These are phyloP conservation scores for Aspergillus melleus DNA, from an alignment of 2,329 filamentous ascomycete species.

Conservation along the genomic window DNA sequence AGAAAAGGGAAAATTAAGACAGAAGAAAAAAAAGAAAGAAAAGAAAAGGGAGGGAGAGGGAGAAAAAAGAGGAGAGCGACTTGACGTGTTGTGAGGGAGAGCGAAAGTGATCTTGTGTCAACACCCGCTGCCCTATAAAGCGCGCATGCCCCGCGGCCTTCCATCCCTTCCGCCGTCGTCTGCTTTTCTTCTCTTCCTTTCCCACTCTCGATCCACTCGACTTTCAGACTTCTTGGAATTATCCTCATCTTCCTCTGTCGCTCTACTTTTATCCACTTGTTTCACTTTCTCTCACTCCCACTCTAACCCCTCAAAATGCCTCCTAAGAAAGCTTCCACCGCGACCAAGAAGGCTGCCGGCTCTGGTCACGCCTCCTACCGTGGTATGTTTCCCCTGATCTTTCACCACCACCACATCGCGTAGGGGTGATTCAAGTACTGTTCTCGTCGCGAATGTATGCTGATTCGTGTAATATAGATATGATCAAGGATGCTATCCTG, in stretches of 20 bases:
- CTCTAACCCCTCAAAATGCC: conserved; percentile 53
- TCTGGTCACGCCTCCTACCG: conserved; percentile 65
- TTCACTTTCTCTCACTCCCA: conserved; percentile 11
- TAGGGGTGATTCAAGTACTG: conserved; percentile 33
- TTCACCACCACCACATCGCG: conserved; percentile 49
- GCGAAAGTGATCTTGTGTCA: conserved; percentile 43
- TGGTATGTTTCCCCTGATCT: conserved; percentile 56
- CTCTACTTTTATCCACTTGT: conserved; percentile 5
- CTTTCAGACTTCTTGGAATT: background rate
- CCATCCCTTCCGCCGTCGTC: conserved; percentile 38
- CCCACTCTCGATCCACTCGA: conserved; percentile 11
- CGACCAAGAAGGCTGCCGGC: conserved; percentile 60
- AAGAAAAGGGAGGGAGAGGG: conserved; percentile 12
- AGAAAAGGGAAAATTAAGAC: background rate
- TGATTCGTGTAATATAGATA: conserved; percentile 59
- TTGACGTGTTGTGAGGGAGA: conserved; percentile 25
- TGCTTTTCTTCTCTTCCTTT: conserved; percentile 32
- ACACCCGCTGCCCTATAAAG: conserved; percentile 45
- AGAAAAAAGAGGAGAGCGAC: conserved; percentile 16
- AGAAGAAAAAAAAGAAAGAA: background rate
- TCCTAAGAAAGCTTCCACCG: conserved; percentile 62
- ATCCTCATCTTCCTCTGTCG: conserved; percentile 18
- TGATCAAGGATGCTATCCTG: conserved; percentile 72
- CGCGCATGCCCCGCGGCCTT: conserved; percentile 42
- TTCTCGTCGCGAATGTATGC: conserved; percentile 55